Base-by-base conservation (phyloP, 2,329 filamentous ascomycete genomes). In the Pseudogymnoascus sp. region DNA sequence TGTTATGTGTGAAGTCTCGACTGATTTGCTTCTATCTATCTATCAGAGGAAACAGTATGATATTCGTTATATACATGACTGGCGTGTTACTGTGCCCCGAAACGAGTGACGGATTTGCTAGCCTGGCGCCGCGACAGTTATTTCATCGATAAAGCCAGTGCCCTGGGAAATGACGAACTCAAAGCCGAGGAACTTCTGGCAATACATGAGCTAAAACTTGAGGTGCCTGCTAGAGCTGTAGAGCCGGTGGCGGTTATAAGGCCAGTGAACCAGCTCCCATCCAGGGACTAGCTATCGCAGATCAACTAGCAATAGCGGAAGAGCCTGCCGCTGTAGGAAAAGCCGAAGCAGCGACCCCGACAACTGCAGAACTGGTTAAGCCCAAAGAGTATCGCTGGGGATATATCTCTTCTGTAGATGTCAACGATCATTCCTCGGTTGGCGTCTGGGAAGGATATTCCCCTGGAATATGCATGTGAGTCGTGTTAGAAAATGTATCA, bases 361-460 rank as follows among this genome's bases (percentile, higher is more conserved):
- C n/a, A 57, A 28, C 23, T 53, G 9, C 7, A 26, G 42, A 53
- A 53, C 23, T 31, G 11, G 15, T 28, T 50, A 1, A 7, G 3
- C 17, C n/a, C 5, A 57, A 19, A 57, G 28, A 13, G 11, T 10
- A 21, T 19, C 10, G 11, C n/a, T 2, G 10, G 33, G 26, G 26
- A 13, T 33, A 57, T 57, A 19, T 33, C 47, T 10, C 10, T n/a
- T 33, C 26, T 13, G 26, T 31, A 17, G n/a, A 33, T 19, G n/a
- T 33, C 28, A 31, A 19, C n/a, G 4, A 17, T 19, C 31, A 33
- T 57, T 57, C 47, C 26, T 33, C 47, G 4, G 11, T 57, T 57
- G 59, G 35, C n/a, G 59, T 61, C 9, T 38, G 35, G 15, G 33
- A 31, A 38, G 59, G 59, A 61, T 61, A 61, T 26, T 61, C 59